These are phyloP conservation scores for Saccharomyces hybrid DNA, from an alignment of 1,139 yeast genomes.

Conservation along the genomic window DNA sequence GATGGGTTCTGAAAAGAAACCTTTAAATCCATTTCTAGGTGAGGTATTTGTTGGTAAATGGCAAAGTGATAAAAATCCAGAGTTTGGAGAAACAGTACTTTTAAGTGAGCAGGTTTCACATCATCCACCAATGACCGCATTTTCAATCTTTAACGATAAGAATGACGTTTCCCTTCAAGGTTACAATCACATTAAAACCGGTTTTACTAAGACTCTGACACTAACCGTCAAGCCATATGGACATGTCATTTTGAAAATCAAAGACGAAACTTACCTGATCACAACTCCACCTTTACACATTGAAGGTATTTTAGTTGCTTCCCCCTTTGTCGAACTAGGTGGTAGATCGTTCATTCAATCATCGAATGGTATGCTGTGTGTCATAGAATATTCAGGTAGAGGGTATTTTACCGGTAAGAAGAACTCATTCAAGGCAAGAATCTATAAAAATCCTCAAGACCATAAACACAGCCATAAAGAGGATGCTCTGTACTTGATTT, in stretches of 20 bases:
- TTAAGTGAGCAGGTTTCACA: constrained; percentile 90
- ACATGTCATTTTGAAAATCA: constrained; percentile 67
- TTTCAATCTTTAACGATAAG: constrained; percentile 64
- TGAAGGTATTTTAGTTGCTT: constrained; percentile 83
- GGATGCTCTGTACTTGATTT: constrained; percentile 65
- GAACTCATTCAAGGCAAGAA: constrained; percentile 80
- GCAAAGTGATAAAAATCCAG: constrained; percentile 44
- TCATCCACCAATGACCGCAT: constrained; percentile 94
- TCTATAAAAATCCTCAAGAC: constrained; percentile 48
- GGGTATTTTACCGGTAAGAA: constrained; percentile 96
- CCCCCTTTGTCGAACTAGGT: constrained; percentile 86
- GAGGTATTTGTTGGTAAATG: constrained; percentile 87
- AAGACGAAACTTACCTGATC: constrained; percentile 63
- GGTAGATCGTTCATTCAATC: constrained; percentile 77
- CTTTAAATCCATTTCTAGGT: constrained; percentile 89
- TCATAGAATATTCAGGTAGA: constrained; percentile 78
- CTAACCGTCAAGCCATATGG: constrained; percentile 86
- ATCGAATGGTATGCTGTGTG: constrained; percentile 66
- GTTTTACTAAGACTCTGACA: constrained; percentile 54
- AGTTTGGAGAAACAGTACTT: constrained; percentile 64
- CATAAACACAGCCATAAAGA: constrained; percentile 38
- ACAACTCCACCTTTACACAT: constrained; percentile 95
- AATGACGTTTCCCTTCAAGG: constrained; percentile 70
- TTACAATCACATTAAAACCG: constrained; percentile 80
- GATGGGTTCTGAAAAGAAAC: constrained; percentile 91